Evolutionary conservation across 192 early-diverging fungal species (phyloP).

Genomic region (Podila horticola): DNA sequence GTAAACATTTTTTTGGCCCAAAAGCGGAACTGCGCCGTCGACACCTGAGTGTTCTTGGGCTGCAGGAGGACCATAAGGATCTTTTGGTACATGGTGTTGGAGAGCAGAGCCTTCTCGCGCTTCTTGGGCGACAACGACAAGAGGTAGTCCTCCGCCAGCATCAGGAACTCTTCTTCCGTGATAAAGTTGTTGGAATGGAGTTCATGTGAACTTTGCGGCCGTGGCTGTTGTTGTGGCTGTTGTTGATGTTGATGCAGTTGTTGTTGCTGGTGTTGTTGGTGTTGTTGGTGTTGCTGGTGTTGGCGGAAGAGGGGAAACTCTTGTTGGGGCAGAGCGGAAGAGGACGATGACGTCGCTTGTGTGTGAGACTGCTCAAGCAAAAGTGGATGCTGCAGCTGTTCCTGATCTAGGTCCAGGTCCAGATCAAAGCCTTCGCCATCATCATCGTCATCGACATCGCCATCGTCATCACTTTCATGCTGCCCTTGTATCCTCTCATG

Average conservation of each 20-base stretch:
- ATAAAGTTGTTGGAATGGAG: slow-evolving; percentile 46
- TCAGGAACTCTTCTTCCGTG: slow-evolving; percentile 49
- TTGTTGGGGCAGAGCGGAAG: neutral
- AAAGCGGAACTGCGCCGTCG: slow-evolving; percentile 60
- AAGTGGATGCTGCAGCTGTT: neutral
- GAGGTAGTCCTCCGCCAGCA: slow-evolving; percentile 50
- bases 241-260: neutral
- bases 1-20: slow-evolving; percentile 64
- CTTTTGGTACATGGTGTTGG: slow-evolving; percentile 51
- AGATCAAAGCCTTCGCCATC: slow-evolving; percentile 5
- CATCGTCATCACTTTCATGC: neutral
- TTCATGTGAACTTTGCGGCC: slow-evolving; percentile 23
- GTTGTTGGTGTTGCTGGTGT: neutral
- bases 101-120: slow-evolving; percentile 56
- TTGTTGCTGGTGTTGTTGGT: slow-evolving; percentile 2
- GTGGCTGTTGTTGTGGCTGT: slow-evolving; percentile 6
- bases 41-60: slow-evolving; percentile 55
- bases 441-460: slow-evolving; percentile 10
- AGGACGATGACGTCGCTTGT: neutral
- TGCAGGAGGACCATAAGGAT: slow-evolving; percentile 54
- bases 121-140: slow-evolving; percentile 57
- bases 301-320: neutral
- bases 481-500: neutral
- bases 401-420: neutral
- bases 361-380: neutral